Evolutionary conservation across 805 yeast genomes (phyloP).

Genomic region (Spathaspora girioi): DNA sequence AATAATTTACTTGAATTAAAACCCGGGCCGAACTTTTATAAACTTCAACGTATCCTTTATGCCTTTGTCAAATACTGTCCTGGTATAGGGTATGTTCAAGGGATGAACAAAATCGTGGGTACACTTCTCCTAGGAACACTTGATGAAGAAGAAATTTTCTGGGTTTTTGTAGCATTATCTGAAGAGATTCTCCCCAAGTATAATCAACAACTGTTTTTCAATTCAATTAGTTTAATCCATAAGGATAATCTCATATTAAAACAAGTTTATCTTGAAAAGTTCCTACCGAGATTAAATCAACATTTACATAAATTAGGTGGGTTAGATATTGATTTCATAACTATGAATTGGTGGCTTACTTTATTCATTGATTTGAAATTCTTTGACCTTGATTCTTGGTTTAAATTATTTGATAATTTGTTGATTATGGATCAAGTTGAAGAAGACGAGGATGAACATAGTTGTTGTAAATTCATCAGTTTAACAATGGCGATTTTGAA

Average conservation of each 20-base stretch:
- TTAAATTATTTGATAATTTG: constrained; percentile 50
- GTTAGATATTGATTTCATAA: constrained; percentile 46
- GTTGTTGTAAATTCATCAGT: constrained; percentile 23
- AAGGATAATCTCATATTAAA: constrained; percentile 38
- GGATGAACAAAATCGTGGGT: constrained; percentile 59
- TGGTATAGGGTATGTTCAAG: constrained; percentile 54
- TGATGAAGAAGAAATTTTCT: constrained; percentile 46
- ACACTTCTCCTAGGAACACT: constrained; percentile 38
- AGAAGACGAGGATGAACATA: not conserved
- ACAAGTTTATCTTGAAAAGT: constrained; percentile 24
- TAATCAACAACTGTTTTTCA: constrained; percentile 17
- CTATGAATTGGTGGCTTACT: constrained; percentile 57
- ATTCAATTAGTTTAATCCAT: constrained; percentile 24
- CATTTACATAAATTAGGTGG: constrained; percentile 28
- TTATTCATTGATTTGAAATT: constrained; percentile 45
- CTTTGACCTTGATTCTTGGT: constrained; percentile 48
- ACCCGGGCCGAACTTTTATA: constrained; percentile 52
- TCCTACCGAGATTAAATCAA: constrained; percentile 35
- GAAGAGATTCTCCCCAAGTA: constrained; percentile 49
- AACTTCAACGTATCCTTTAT: constrained; percentile 43
- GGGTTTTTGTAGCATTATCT: constrained; percentile 47
- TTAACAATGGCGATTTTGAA: constrained; percentile 34
- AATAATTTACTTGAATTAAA: constrained; percentile 30
- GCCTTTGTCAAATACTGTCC: constrained; percentile 49
- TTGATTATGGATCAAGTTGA: constrained; percentile 12